Evolutionary conservation across 139 green algal species (phyloP).

Genomic region (Pleodorina starrii): DNA sequence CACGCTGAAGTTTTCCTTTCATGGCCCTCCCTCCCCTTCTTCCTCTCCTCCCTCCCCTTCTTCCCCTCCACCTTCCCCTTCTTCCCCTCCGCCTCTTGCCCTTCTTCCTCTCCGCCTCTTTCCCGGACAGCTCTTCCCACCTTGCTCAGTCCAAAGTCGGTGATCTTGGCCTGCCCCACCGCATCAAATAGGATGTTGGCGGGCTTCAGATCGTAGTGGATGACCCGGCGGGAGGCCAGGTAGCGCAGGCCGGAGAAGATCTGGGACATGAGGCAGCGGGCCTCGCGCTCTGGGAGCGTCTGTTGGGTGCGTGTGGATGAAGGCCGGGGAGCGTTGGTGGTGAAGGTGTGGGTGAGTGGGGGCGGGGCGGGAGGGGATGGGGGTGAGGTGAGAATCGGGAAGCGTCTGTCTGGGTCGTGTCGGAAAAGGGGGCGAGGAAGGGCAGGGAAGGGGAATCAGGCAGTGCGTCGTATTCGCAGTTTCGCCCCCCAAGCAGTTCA

Average conservation of each 20-base stretch:
- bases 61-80: neutral
- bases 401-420: too few species aligned
- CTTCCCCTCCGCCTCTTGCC: neutral
- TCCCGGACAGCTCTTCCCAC: constrained; percentile 50
- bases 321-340: neutral
- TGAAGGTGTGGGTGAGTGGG: neutral
- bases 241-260: constrained; percentile 77
- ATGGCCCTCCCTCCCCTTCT: neutral
- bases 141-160: constrained; percentile 97
- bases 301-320: constrained; percentile 49
- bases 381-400: too few species aligned
- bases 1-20: too few species aligned
- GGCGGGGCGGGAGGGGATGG: neutral
- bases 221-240: constrained; percentile 77
- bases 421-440: too few species aligned
- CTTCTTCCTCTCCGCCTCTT: neutral
- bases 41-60: neutral
- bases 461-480: too few species aligned
- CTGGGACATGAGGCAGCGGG: constrained; percentile 81
- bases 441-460: too few species aligned
- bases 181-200: constrained; percentile 97
- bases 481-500: too few species aligned
- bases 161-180: constrained; percentile 91
- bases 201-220: constrained; percentile 97
- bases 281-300: constrained; percentile 90